Percentiles rank a stretch among this genome's conserved stretches.
Evolutionary conservation across 495 filamentous ascomycete species (phyloP).

Genomic region (Filosporella fistucella): DNA sequence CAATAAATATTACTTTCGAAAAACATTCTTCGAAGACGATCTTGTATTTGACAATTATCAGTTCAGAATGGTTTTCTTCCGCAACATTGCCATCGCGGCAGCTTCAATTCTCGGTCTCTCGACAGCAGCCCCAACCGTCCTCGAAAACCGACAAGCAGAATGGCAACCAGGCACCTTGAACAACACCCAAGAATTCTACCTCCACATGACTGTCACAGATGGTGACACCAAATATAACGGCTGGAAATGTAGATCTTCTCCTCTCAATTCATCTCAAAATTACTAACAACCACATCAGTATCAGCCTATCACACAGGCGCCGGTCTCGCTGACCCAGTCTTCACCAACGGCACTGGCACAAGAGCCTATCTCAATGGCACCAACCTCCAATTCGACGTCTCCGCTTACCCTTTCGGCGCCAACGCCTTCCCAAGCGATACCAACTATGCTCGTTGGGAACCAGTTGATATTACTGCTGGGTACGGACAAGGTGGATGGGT

Average conservation of each 20-base stretch:
- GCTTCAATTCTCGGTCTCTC: conserved; percentile 5
- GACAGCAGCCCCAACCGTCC: not conserved
- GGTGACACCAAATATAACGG: conserved; percentile 9
- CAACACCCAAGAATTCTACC: conserved; percentile 21
- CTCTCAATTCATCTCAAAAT: not conserved
- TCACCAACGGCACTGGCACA: not conserved
- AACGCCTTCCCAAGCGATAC: conserved; percentile 6
- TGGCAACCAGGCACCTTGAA: conserved; percentile 10
- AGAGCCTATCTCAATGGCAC: conserved; percentile 14
- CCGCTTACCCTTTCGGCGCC: conserved; percentile 9
- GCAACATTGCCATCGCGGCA: conserved; percentile 5
- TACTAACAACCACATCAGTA: conserved; percentile 8
- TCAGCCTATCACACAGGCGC: conserved; percentile 17
- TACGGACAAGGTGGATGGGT: conserved; percentile 9
- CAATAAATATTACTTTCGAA: too few relatives aligned
- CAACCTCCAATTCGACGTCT: conserved; percentile 17
- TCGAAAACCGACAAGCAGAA: not conserved
- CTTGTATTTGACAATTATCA: too few relatives aligned
- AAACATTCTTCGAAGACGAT: too few relatives aligned
- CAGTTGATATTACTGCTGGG: conserved; percentile 7
- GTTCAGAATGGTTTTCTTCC: conserved; percentile 2
- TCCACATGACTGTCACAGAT: not conserved
- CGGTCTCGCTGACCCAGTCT: conserved; percentile 17
- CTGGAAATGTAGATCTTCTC: conserved; percentile 5
- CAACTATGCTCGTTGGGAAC: conserved; percentile 16